These are phyloP conservation scores for Nakaseomyces sp. DNA, from an alignment of 1,139 yeast genomes.

Conservation along the genomic window DNA sequence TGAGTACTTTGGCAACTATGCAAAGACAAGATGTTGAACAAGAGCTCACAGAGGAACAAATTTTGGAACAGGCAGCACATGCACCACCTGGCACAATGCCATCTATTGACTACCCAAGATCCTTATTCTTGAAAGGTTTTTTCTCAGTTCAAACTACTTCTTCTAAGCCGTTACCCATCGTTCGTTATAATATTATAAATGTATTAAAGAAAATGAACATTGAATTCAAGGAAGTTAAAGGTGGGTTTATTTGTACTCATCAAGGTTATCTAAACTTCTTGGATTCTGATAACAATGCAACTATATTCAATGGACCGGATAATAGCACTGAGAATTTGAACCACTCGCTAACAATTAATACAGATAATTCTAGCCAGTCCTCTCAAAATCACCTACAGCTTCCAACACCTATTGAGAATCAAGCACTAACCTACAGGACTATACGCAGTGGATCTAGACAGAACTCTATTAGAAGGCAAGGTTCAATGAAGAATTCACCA, in stretches of 20 bases:
- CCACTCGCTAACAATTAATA: constrained; percentile 10
- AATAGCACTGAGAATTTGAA: neutral
- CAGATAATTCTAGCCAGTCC: constrained; percentile 9
- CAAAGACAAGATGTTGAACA: constrained; percentile 12
- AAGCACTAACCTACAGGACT: constrained; percentile 8
- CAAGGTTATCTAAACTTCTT: constrained; percentile 14
- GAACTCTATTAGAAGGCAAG: constrained; percentile 24
- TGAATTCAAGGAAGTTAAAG: constrained; percentile 80
- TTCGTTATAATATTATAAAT: constrained; percentile 73
- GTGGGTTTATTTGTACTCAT: constrained; percentile 85
- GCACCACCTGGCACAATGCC: constrained; percentile 85
- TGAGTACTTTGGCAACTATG: constrained; percentile 7
- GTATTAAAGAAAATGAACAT: constrained; percentile 74
- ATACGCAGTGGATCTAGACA: constrained; percentile 18
- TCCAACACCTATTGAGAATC: constrained; percentile 15
- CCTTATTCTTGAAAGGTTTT: constrained; percentile 85
- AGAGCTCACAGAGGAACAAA: constrained; percentile 51
- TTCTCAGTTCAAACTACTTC: constrained; percentile 95
- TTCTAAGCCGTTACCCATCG: constrained; percentile 82
- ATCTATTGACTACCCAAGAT: constrained; percentile 86
- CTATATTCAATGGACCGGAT: neutral
- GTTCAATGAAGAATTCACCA: constrained; percentile 19
- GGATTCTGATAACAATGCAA: neutral
- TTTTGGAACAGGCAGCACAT: constrained; percentile 54
- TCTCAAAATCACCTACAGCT: constrained; percentile 11